Percentiles rank a stretch among this genome's conserved stretches.
These are phyloP conservation scores for Lepidium africanum DNA, from an alignment of 345 rosid species.

Conservation along the genomic window DNA sequence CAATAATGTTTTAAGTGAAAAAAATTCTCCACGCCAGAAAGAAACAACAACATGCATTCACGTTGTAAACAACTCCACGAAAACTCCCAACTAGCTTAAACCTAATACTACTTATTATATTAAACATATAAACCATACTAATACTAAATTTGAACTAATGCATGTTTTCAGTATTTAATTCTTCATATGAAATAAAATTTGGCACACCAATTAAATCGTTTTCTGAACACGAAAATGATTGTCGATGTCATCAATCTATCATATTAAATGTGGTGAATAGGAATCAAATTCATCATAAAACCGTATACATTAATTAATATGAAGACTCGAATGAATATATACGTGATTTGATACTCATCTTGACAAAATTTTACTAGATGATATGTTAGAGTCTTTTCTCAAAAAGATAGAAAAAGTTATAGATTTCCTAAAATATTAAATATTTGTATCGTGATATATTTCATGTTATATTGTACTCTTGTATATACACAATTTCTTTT, in stretches of 20 bases:
- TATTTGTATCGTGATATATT: too few relatives aligned
- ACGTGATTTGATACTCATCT: neutral
- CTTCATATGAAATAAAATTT: neutral
- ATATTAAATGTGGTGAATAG: neutral
- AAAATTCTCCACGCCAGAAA: conserved; percentile 30
- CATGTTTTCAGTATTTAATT: neutral
- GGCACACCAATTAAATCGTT: neutral
- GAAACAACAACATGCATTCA: conserved; percentile 24
- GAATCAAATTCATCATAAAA: neutral
- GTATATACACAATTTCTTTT: too few relatives aligned
- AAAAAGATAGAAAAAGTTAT: neutral
- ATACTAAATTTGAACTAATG: neutral
- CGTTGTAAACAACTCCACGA: conserved; percentile 21
- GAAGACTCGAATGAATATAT: neutral
- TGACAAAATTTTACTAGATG: neutral
- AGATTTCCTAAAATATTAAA: too few relatives aligned
- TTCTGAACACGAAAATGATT: neutral
- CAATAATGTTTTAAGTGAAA: neutral
- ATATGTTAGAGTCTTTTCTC: neutral
- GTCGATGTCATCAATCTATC: neutral
- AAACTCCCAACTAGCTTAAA: conserved; percentile 25
- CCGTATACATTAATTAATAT: neutral
- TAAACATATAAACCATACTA: neutral
- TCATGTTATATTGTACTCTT: too few relatives aligned
- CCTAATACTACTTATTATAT: conserved; percentile 2